Percentiles rank a stretch among this genome's conserved stretches.
Conservation (phyloP, 73 alveolate species). For the Diophrys appendiculata region DNA sequence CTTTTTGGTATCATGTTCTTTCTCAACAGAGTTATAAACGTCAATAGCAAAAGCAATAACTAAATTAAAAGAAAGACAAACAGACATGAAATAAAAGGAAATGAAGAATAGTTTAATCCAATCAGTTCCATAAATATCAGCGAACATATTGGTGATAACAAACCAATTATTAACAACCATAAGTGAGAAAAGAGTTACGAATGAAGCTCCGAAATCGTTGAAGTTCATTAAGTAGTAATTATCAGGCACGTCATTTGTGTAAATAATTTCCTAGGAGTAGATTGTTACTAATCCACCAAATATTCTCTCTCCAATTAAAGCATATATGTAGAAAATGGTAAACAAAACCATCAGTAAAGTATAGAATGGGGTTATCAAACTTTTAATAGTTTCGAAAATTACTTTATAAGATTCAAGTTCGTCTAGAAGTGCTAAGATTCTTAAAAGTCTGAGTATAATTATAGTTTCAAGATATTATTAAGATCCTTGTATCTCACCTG, state of each 20-base stretch:
- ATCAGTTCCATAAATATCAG: slow-evolving; percentile 4
- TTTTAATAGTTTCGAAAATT: slow-evolving; percentile 34
- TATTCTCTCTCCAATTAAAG: slow-evolving; percentile 56
- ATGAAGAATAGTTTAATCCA: slow-evolving; percentile 32
- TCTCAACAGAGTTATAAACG: slow-evolving; percentile 43
- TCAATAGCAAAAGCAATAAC: slow-evolving; percentile 59
- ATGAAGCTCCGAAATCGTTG: slow-evolving; percentile 60
- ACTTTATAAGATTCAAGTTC: slow-evolving; percentile 31
- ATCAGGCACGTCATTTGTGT: slow-evolving; percentile 34
- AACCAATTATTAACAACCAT: slow-evolving; percentile 70
- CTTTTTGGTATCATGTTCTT: slow-evolving; percentile 23
- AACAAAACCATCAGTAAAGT: slow-evolving; percentile 46
- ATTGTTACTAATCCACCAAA: slow-evolving; percentile 61
- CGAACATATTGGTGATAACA: slow-evolving; percentile 55
- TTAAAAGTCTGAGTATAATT: slow-evolving; percentile 10
- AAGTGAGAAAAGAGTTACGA: slow-evolving; percentile 62
- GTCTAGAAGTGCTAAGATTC: slow-evolving; percentile 11
- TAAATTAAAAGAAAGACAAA: slow-evolving; percentile 36
- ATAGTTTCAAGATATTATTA: slow-evolving; percentile 18
- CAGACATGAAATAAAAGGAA: slow-evolving; percentile 37
- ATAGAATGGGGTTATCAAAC: slow-evolving; percentile 29
- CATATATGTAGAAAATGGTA: slow-evolving; percentile 61
- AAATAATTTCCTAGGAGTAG: slow-evolving; percentile 1
- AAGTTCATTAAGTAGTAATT: slow-evolving; percentile 45
- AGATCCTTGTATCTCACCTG: slow-evolving; percentile 6